Evolutionary conservation across 441 rosid genomes (phyloP), one percentile per base, ranked within the genome.

Genomic region (Monsonia emarginata): DNA sequence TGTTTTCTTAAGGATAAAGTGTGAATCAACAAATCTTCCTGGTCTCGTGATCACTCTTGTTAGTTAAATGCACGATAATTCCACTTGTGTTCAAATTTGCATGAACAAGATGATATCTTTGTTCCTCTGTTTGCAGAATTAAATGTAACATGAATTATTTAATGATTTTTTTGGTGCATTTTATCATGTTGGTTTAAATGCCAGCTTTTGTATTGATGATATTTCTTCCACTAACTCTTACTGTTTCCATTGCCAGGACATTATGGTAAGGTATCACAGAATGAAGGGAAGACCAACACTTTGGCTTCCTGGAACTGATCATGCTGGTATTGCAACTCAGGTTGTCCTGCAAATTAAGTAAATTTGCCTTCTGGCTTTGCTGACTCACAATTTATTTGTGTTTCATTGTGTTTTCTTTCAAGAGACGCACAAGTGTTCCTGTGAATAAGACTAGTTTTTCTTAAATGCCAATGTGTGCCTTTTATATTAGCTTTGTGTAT

Each of bases 281-380:
- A 93, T 93, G 98, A 93, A 78, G 78, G 98, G 97, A 69, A 88
- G 83, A 74, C 97, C 98, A 65, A 86, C 98, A 31, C 86, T 93
- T 56, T 93, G 98, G 98, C 81, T 93, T 80, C 98, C 98, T 50
- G 97, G 98, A 70, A 86, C 97, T 65, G 98, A 93, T 83, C 98
- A 93, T 85, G 98, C 98, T 65, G 98, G 97, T 63, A 93, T 93
- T 65, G 98, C 98, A 67, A 90, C 98, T 69, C 98, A 88, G 98
- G 98, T 93, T 38, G 74, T 79, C 66, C 70, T 66, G 56, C n/a
- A 44, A 65, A 58, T 38, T 22, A 68, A 66, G 46, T 58, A 61
- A n/a, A 32, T 31, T 62, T 61, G 32, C 25, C 21, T 61, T 52
- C 24, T 58, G 2, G 31, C 63, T 19, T 6, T 9, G 7, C 38